Conservation (phyloP, 2,329 filamentous ascomycete genomes). For the Trichoderma oligosporum region DNA sequence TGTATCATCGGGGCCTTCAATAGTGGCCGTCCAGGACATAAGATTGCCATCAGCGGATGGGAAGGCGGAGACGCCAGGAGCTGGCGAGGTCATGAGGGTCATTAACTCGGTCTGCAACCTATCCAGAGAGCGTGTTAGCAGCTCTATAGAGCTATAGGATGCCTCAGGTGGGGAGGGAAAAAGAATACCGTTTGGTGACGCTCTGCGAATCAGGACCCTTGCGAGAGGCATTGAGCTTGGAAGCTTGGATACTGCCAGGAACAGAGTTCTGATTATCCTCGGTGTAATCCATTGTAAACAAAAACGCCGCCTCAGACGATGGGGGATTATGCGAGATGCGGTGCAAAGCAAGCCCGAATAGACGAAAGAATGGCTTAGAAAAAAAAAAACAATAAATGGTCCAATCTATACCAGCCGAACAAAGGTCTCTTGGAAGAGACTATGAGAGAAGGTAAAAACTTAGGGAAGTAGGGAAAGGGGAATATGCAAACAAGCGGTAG, state of each 20-base stretch:
- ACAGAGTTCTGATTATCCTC: slow-evolving; percentile 64
- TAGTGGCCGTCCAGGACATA: slow-evolving; percentile 89
- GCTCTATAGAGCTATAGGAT: background rate
- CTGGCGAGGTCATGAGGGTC: slow-evolving; percentile 94
- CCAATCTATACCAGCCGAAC: background rate
- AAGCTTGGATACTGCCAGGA: slow-evolving; percentile 57
- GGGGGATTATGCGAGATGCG: background rate
- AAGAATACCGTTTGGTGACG: slow-evolving; percentile 68
- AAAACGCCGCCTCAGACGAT: background rate
- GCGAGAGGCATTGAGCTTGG: slow-evolving; percentile 57
- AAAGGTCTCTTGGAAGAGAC: background rate
- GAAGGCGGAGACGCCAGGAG: slow-evolving; percentile 92
- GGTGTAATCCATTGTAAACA: slow-evolving; percentile 40
- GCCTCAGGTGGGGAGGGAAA: background rate
- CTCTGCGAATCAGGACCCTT: slow-evolving; percentile 65
- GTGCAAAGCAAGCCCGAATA: background rate
- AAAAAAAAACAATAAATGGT: background rate
- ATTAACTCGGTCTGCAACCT: slow-evolving; percentile 97
- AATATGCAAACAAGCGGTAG: slow-evolving; percentile 15
- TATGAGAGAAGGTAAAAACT: background rate
- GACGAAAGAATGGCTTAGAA: background rate
- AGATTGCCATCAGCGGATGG: slow-evolving; percentile 86
- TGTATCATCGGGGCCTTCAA: slow-evolving; percentile 84
- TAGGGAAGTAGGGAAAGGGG: background rate
- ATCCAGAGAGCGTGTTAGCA: slow-evolving; percentile 10